Conservation (phyloP, 805 yeast genomes). For the Torulaspora indica region DNA sequence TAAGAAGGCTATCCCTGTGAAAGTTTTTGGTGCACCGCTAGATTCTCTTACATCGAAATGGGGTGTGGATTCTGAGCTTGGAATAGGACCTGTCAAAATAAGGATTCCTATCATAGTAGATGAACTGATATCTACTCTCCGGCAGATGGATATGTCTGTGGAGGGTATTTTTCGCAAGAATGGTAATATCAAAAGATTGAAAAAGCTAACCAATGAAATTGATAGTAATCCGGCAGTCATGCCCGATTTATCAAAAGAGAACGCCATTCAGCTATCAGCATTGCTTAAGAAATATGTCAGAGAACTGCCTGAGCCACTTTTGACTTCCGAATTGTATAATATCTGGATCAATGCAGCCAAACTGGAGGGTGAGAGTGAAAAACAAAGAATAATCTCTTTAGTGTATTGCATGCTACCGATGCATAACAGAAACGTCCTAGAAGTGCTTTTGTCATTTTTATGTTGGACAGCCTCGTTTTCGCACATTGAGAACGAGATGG, state of each 20-base stretch:
- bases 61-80: slow-evolving; percentile 81
- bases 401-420: slow-evolving; percentile 76
- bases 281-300: slow-evolving; percentile 84
- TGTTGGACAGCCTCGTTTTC: slow-evolving; percentile 96
- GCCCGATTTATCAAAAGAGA: slow-evolving; percentile 69
- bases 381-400: slow-evolving; percentile 50
- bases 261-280: slow-evolving; percentile 90
- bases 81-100: slow-evolving; percentile 75
- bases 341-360: slow-evolving; percentile 73
- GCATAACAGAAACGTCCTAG: slow-evolving; percentile 76
- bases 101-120: slow-evolving; percentile 83
- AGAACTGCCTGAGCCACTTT: slow-evolving; percentile 86
- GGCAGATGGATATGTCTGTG: slow-evolving; percentile 87
- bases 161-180: slow-evolving; percentile 96
- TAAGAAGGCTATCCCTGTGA: slow-evolving; percentile 26
- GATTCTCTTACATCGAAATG: slow-evolving; percentile 58
- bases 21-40: slow-evolving; percentile 77
- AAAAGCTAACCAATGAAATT: slow-evolving; percentile 66
- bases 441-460: slow-evolving; percentile 78
- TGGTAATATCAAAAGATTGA: slow-evolving; percentile 83
- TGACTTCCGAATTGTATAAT: slow-evolving; percentile 70
- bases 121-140: slow-evolving; percentile 75
- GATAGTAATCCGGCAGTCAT: slow-evolving; percentile 67
- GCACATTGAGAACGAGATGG: slow-evolving; percentile 81
- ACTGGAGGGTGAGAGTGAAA: slow-evolving; percentile 44